Percentiles rank a stretch among this genome's conserved stretches.
Conservation (phyloP, 148 eudicot species). For the Amaranthus palmeri region DNA sequence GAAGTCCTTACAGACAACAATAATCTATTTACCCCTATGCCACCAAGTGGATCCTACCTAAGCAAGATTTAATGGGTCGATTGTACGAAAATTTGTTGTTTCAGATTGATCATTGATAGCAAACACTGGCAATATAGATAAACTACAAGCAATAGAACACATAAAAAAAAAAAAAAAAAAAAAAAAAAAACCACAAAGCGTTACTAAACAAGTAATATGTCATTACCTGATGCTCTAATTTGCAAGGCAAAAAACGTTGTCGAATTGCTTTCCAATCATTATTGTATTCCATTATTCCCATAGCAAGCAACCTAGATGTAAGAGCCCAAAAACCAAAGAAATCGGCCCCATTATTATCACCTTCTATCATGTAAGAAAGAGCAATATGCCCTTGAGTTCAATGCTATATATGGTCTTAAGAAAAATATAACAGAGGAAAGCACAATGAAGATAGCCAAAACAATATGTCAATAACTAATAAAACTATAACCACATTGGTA, state of each 20-base stretch:
- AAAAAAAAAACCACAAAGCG: background rate
- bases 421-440: background rate
- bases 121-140: background rate
- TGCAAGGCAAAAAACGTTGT: conserved; percentile 86
- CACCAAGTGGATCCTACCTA: no score
- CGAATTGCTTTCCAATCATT: conserved; percentile 90
- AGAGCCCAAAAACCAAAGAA: conserved; percentile 4
- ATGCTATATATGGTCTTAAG: background rate
- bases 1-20: background rate
- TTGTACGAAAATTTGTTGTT: no score
- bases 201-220: conserved; percentile 14
- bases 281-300: conserved; percentile 91
- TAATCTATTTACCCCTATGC: no score
- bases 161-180: no score
- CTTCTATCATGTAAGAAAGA: background rate
- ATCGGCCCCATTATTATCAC: background rate
- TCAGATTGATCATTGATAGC: no score
- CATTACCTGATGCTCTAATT: conserved; percentile 86
- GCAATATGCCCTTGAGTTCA: background rate
- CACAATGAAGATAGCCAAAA: conserved; percentile 1
- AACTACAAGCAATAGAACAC: background rate
- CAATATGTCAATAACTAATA: background rate
- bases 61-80: no score
- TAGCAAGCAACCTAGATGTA: conserved; percentile 64
- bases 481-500: background rate